Evolutionary conservation across 768 basidiomycete species (phyloP).

Genomic region (Boletus rufocinnamomeus): DNA sequence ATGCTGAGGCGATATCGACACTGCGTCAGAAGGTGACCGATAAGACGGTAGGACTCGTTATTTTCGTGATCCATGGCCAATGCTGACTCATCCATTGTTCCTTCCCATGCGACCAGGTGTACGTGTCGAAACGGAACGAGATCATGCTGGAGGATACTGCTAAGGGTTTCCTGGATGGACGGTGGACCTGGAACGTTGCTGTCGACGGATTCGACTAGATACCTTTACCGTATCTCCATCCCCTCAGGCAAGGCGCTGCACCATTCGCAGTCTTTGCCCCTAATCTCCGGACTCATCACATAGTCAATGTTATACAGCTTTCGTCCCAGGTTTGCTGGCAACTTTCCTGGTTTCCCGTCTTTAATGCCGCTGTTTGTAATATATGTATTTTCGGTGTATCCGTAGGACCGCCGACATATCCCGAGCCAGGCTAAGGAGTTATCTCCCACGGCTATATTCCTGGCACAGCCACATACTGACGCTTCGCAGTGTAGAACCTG

Average conservation of each 20-base stretch:
- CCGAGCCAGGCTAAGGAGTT: background rate
- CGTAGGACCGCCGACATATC: background rate
- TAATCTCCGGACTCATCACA: slow-evolving; percentile 4
- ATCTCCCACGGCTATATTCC: background rate
- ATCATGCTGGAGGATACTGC: slow-evolving; percentile 96
- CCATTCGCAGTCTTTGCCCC: background rate
- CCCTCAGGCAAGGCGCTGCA: background rate
- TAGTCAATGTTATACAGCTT: background rate
- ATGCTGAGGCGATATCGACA: slow-evolving; percentile 76
- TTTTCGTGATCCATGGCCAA: background rate
- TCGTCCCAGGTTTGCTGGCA: slow-evolving; percentile 3
- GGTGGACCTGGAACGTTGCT: slow-evolving; percentile 78
- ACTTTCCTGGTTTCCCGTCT: slow-evolving; percentile 5
- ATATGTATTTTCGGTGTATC: slow-evolving; percentile 5
- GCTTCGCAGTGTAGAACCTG: background rate
- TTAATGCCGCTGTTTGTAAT: slow-evolving; percentile 17
- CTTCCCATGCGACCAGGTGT: slow-evolving; percentile 51
- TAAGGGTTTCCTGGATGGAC: slow-evolving; percentile 79
- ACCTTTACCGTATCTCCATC: background rate
- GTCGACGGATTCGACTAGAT: slow-evolving; percentile 70
- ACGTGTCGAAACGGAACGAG: slow-evolving; percentile 96
- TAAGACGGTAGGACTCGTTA: slow-evolving; percentile 67
- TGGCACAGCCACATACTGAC: background rate
- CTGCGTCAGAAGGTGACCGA: slow-evolving; percentile 93
- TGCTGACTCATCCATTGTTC: background rate